Base-by-base conservation (phyloP, 768 basidiomycete genomes). In the Agaricus subrufescens region DNA sequence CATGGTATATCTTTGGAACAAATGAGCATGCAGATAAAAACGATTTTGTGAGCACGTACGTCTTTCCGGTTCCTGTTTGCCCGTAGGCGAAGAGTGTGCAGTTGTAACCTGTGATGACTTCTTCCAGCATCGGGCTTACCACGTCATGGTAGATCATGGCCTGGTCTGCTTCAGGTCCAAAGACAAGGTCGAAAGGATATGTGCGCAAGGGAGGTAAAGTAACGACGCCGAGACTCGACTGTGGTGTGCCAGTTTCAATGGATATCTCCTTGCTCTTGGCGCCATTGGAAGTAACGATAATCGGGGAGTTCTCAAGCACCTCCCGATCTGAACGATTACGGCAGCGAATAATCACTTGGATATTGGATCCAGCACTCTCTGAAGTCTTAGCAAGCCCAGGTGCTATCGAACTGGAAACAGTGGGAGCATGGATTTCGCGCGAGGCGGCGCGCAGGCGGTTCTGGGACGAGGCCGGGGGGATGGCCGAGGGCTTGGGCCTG, bases 21-120 rank as follows among this genome's bases (percentile, higher is more conserved):
- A 26, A 39, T 48, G 26, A 50, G 61, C 25, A 51, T 54, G 25
- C 40, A 49, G 48, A 15, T 45, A 42, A 1, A 51, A 46, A 15
- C 46, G 23, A 56, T 50, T 42, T n/a, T 27, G 46, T 30, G 50
- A 48, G n/a, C 44, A 8, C 37, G 25, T 68, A 97, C 93, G 97
- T 98, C 75, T 99, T 99, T 23, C 97, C 97, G 0, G 97, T 98
- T 0, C 97, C 97, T 0, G 97, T 98, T 70, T 98, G 97, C 1
- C 97, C 97, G 67, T 99, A 99, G 3, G 95, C 95, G 71, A 98
- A 98, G 23, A 99, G 76, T 0, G 93, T 96, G 67, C 96, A 98
- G 66, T 98, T 98, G 75, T 97, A 99, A 4, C 97, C 97, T 69
- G 82, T 76, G 39, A 98, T 72, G n/a, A 98, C 95, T 67, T 99